Base-by-base conservation (phyloP, 2,329 filamentous ascomycete genomes). In the Ceratocystis albifundus region DNA sequence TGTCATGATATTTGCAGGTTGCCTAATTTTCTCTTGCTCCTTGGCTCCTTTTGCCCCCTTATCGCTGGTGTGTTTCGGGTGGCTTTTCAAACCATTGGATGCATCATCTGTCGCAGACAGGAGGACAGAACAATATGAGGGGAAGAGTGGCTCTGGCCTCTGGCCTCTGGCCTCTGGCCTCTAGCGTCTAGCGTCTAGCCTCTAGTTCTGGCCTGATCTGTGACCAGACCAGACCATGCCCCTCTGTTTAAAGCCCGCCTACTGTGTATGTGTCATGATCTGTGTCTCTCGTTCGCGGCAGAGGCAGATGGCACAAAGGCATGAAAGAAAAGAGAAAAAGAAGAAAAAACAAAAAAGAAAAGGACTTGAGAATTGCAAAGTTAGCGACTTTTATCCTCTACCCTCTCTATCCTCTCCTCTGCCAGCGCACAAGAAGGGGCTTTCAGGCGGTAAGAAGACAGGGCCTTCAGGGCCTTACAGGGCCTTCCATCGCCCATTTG, bases 31-130 rank as follows among this genome's bases (percentile, higher is more conserved):
- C 8, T 20, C 48, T 28, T n/a, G 8, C 20, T 32, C 12, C n/a
- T 32, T 32, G 17, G 53, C 53, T 59, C 12, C 53, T 50, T n/a
- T 50, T 50, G 46, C 46, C 46, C 46, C 46, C 46, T 50, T 30
- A 6, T 17, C 12, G 5, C 32, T 36, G 53, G 32, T 30, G 32
- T 30, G 53, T 59, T 59, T 59, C 53, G 53, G 53, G 22, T 59
- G 53, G 28, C 53, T 59, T 59, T 32, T 59, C 53, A 59, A 59
- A 59, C 53, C 53, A 59, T 30, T 6, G 17, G 28, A 59, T 59
- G 53, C 53, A 59, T 59, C 25, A 32, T 32, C 30, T 59, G 53
- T 59, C 28, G 32, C 53, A 59, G 53, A 59, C 53, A 36, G 53
- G 53, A 59, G 53, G 53, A 59, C 28, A 59, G 53, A 20, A n/a